Conservation (phyloP, 176 grass and related monocot genomes). For the Hordeum marinum region DNA sequence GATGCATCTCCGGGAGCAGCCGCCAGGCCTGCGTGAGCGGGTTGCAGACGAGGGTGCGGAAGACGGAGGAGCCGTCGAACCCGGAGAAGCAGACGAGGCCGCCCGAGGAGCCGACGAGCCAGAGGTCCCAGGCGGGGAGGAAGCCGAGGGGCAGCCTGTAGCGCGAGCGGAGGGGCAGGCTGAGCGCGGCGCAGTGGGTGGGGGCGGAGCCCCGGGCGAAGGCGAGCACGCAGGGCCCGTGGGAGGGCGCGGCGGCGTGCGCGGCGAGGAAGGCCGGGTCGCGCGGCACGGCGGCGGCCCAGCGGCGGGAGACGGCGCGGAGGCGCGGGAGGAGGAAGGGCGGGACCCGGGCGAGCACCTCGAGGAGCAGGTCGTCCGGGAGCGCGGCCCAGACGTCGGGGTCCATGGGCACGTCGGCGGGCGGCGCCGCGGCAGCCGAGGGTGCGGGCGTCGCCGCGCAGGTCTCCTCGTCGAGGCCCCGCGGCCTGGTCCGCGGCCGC, state of each 20-base stretch:
- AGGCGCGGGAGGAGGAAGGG: conserved; percentile 83
- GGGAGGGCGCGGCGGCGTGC: conserved; percentile 59
- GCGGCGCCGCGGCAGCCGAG: neutral
- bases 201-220: conserved; percentile 33
- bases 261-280: conserved; percentile 70
- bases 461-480: conserved; percentile 85
- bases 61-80: conserved; percentile 51
- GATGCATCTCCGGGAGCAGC: conserved; percentile 75
- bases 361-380: conserved; percentile 76
- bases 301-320: conserved; percentile 64
- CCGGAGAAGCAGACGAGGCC: conserved; percentile 93
- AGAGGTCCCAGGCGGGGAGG: conserved; percentile 88
- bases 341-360: conserved; percentile 85
- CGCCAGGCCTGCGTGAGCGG: conserved; percentile 77
- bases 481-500: conserved; percentile 68
- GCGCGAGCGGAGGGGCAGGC: conserved; percentile 72
- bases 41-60: conserved; percentile 83
- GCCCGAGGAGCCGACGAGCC: conserved; percentile 84
- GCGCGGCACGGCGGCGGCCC: conserved; percentile 50
- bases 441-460: conserved; percentile 39
- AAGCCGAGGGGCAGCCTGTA: conserved; percentile 72
- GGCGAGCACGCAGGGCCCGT: conserved; percentile 85
- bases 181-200: conserved; percentile 62
- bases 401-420: conserved; percentile 69
- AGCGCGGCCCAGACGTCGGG: conserved; percentile 56